phyloP scores from a whole-genome alignment of 306 rosid species.

The Vigna angularis region DNA sequence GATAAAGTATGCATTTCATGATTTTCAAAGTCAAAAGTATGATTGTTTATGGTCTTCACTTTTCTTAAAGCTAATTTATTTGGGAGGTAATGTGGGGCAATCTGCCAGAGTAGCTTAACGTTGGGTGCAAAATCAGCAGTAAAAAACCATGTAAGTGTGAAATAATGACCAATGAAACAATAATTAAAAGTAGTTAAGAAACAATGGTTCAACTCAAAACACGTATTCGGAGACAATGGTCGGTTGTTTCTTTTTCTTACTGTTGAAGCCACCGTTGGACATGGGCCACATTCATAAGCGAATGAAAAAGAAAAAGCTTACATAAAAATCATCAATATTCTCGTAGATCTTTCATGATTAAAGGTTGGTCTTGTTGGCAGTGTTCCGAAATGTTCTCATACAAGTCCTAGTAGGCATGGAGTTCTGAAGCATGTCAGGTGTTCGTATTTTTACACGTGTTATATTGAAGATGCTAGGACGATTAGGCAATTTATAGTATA shows the following conservation, averaged over 20 bases:
- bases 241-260: background rate
- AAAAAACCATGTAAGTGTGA: background rate
- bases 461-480: too few species aligned
- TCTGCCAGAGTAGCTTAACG: conserved; percentile 10
- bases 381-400: background rate
- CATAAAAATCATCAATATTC: conserved; percentile 12
- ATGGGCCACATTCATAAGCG: conserved; percentile 26
- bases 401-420: too few species aligned
- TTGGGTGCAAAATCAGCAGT: background rate
- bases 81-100: conserved; percentile 43
- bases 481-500: too few species aligned
- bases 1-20: conserved; percentile 38
- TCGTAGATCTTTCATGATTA: conserved; percentile 42
- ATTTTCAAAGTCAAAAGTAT: conserved; percentile 53
- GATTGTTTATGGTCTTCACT: conserved; percentile 39
- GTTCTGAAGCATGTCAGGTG: too few species aligned
- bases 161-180: background rate
- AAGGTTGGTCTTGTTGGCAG: conserved; percentile 25
- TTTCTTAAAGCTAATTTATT: conserved; percentile 45
- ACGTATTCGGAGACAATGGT: background rate
- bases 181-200: background rate
- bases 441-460: too few species aligned
- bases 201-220: background rate
- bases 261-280: background rate
- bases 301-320: conserved; percentile 43